Evolutionary conservation across 2,329 filamentous ascomycete species (phyloP), one percentile per base, ranked within the genome.

Genomic region (Lachnellula occidentalis): DNA sequence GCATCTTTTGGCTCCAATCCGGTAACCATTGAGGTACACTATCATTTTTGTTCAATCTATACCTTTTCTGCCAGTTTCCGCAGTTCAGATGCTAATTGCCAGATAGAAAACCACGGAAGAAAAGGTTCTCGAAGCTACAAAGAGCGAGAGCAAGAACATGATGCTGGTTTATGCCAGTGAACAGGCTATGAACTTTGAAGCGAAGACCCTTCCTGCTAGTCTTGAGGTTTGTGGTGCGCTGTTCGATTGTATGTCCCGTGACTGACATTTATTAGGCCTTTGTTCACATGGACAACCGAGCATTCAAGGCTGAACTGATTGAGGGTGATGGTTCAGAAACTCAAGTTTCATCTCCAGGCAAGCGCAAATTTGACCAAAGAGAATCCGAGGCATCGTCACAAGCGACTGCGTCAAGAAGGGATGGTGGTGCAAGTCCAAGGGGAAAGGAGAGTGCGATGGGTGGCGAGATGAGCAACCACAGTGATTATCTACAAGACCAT

Each of bases 101-200:
- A 14, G 36, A 36, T 56, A 82, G 79, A 79, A 75, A 73, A 71
- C 75, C 2, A 72, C 72, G 3, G 62, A 74, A 21, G 73, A 77
- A 39, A 70, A 72, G 34, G 73, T 80, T 22, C 66, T 79, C 3
- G 64, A 70, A 47, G 72, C 74, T 9, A 72, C 79, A 19, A 78
- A 74, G 67, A 69, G 71, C 7, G 77, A 79, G 47, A 74, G 74
- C 8, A 78, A 75, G 52, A 72, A 69, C 17, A 74, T 76, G 0
- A 61, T 80, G 17, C 62, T 83, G 3, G 68, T 83, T 4, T 83
- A 82, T 61, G 79, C 80, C 21, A 78, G 77, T 4, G 77, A 81
- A 56, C 66, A 70, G 24, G 77, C 78, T 22, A 64, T 80, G 55
- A 54, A 55, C 37, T 46, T 42, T n/a, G 63, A 69, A 3, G 65